A percentile compares a stretch with the other conserved stretches of the same genome.
phyloP scores from a whole-genome alignment of 2,329 filamentous ascomycete species.

The Exophiala aquamarina region DNA sequence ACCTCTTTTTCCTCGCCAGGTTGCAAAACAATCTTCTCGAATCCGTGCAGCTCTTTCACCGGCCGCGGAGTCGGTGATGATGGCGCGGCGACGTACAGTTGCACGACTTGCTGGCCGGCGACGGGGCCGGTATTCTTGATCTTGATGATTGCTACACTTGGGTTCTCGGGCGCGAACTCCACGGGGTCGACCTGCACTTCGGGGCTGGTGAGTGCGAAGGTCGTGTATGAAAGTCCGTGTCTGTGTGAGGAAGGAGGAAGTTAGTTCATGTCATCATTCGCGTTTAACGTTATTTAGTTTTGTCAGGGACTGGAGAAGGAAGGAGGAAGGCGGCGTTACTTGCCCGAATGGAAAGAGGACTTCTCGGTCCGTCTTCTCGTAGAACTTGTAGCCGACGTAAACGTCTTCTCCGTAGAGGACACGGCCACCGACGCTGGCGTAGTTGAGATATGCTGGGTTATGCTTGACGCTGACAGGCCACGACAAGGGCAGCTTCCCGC shows the following conservation, averaged over 20 bases:
- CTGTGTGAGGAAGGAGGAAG: neutral
- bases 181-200: neutral
- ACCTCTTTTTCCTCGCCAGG: constrained; percentile 36
- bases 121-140: constrained; percentile 4
- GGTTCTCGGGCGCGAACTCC: neutral
- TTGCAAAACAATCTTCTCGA: constrained; percentile 42
- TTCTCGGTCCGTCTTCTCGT: constrained; percentile 63
- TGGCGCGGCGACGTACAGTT: constrained; percentile 2
- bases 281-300: too few species aligned
- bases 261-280: neutral
- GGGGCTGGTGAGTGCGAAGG: neutral
- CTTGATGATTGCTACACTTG: neutral
- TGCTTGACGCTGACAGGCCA: constrained; percentile 68
- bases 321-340: too few species aligned
- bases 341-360: constrained; percentile 76
- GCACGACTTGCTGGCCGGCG: constrained; percentile 3
- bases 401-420: constrained; percentile 76
- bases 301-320: constrained; percentile 2
- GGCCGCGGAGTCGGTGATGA: constrained; percentile 31
- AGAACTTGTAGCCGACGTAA: constrained; percentile 77
- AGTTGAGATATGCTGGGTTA: constrained; percentile 75
- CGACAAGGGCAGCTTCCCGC: constrained; percentile 69
- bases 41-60: constrained; percentile 46
- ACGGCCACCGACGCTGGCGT: constrained; percentile 57
- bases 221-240: neutral